Percentiles rank a stretch among this genome's conserved stretches.
Conservation (phyloP, 768 basidiomycete genomes). For the Suillus luteus region DNA sequence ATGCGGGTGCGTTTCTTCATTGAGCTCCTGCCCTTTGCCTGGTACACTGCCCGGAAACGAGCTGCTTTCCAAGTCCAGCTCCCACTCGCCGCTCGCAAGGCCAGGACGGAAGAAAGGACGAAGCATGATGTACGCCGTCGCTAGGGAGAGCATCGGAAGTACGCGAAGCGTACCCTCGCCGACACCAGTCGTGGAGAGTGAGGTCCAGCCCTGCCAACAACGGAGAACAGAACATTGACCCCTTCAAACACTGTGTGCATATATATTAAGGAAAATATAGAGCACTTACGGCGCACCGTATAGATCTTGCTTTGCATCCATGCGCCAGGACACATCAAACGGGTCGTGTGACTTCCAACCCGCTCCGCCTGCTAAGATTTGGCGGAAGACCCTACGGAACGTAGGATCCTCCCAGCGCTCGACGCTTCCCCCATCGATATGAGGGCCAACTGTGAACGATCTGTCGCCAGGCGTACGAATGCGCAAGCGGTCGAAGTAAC, state of each 20-base stretch:
- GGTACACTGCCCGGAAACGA: constrained; percentile 57
- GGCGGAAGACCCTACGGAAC: constrained; percentile 42
- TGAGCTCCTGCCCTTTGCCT: constrained; percentile 58
- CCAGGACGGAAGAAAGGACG: constrained; percentile 64
- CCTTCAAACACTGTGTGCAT: constrained; percentile 30
- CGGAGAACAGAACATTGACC: constrained; percentile 56
- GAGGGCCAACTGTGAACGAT: constrained; percentile 67
- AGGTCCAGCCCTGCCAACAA: constrained; percentile 63
- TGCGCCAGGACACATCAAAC: constrained; percentile 47
- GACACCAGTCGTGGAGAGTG: constrained; percentile 53
- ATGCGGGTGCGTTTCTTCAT: constrained; percentile 61
- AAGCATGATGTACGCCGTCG: constrained; percentile 62
- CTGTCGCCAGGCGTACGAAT: constrained; percentile 73
- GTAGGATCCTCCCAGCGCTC: constrained; percentile 58
- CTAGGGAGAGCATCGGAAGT: constrained; percentile 55
- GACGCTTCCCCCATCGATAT: constrained; percentile 53
- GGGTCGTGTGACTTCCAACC: constrained; percentile 52
- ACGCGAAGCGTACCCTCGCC: constrained; percentile 65
- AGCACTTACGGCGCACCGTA: constrained; percentile 57
- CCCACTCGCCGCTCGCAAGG: constrained; percentile 48
- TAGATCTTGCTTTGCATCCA: constrained; percentile 58
- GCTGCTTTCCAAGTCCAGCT: constrained; percentile 50
- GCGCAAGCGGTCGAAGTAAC: constrained; percentile 76
- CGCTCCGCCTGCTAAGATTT: constrained; percentile 45
- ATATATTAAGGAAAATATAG: constrained; percentile 13